Evolutionary conservation across 2,329 filamentous ascomycete genomes (phyloP).

Genomic region (Penicillium aurantiogriseum): DNA sequence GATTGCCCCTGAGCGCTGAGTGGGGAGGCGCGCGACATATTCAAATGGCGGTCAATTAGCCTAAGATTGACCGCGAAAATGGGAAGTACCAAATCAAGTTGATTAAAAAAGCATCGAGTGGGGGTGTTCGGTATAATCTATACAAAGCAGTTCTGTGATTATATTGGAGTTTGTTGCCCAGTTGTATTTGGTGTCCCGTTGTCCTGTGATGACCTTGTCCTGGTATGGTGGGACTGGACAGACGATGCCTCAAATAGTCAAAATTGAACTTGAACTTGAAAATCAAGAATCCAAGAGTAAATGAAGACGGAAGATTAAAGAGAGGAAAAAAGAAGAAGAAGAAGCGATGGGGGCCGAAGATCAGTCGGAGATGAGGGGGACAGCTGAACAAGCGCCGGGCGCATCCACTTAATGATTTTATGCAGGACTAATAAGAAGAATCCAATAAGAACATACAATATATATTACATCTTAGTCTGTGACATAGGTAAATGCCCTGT

Average conservation of each 20-base stretch:
- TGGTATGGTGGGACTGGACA: background rate
- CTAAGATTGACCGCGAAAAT: background rate
- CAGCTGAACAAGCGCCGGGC: conserved; percentile 14
- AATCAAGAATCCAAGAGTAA: background rate
- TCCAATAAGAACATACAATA: background rate
- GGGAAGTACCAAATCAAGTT: background rate
- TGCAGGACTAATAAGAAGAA: background rate
- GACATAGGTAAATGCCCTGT: background rate
- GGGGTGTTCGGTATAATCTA: background rate
- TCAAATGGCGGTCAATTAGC: conserved; percentile 6
- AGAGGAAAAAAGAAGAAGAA: background rate
- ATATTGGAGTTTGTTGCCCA: background rate
- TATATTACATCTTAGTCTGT: background rate
- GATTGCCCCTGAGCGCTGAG: conserved; percentile 19
- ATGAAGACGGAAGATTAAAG: background rate
- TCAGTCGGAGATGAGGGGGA: conserved; percentile 9
- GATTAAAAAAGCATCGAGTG: background rate
- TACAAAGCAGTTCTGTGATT: background rate
- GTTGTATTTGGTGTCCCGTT: background rate
- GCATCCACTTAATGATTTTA: conserved; percentile 2
- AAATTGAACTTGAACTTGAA: background rate
- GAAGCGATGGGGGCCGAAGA: conserved; percentile 8
- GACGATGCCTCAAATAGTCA: background rate
- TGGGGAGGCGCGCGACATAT: conserved; percentile 27
- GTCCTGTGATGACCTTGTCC: background rate